phyloP scores from a whole-genome alignment of 441 rosid species.

The Erodium chrysanthum region DNA sequence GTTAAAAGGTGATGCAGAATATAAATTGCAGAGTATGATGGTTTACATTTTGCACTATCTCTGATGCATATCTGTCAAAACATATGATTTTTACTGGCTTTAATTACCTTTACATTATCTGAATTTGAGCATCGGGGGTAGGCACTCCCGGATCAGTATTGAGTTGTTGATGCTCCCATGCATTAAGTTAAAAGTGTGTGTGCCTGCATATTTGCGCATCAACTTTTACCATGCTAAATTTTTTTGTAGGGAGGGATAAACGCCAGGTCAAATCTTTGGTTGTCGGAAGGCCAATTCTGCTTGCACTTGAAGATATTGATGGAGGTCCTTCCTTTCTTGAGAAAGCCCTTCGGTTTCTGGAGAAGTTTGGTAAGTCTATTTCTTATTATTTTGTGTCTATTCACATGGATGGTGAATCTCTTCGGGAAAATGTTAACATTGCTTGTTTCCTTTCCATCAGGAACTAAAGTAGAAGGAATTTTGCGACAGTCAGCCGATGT shows the following conservation, averaged over 20 bases:
- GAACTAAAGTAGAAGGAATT: constrained; percentile 82
- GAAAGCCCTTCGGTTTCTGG: constrained; percentile 91
- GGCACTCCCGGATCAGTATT: neutral
- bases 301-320: constrained; percentile 97
- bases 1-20: too few relatives aligned
- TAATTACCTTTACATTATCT: too few relatives aligned
- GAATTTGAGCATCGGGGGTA: too few relatives aligned
- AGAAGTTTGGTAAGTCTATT: constrained; percentile 65
- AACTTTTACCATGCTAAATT: neutral
- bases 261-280: constrained; percentile 82
- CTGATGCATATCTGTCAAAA: neutral
- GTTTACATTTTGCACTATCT: neutral
- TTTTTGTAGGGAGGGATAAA: constrained; percentile 72
- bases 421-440: neutral
- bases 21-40: neutral
- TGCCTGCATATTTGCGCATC: too few relatives aligned
- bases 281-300: constrained; percentile 96
- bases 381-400: constrained; percentile 8
- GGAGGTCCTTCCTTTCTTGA: constrained; percentile 97
- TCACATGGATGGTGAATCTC: constrained; percentile 7
- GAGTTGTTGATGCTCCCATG: neutral
- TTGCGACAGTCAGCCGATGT: constrained; percentile 92
- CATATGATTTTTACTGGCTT: neutral
- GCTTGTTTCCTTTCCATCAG: constrained; percentile 29
- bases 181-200: neutral